Conservation (phyloP, 1,284 basidiomycete species). For the Moesziomyces globuligerus region DNA sequence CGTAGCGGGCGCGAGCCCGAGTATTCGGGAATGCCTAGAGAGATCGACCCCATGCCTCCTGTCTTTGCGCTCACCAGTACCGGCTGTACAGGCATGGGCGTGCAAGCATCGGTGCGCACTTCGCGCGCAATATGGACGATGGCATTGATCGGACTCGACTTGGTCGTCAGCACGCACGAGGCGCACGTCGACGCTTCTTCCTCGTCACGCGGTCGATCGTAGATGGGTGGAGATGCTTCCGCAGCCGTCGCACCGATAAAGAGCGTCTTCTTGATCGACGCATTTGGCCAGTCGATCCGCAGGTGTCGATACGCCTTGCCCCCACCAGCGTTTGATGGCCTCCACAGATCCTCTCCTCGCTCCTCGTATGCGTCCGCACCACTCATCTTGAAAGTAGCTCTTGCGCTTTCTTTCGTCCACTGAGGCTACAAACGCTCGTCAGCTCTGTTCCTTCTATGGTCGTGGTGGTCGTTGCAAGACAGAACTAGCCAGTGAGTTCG, state of each 20-base stretch:
- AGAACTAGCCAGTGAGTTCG: too few species aligned
- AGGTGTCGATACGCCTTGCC: slow-evolving; percentile 46
- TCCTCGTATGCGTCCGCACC: slow-evolving; percentile 16
- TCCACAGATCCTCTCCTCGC: slow-evolving; percentile 29
- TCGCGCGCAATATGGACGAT: slow-evolving; percentile 33
- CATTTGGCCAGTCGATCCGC: slow-evolving; percentile 54
- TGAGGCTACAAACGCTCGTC: too few species aligned
- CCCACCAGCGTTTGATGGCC: not conserved
- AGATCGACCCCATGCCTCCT: slow-evolving; percentile 23
- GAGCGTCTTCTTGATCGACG: slow-evolving; percentile 55
- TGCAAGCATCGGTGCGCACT: slow-evolving; percentile 5
- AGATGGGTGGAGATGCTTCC: slow-evolving; percentile 48
- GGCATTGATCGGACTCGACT: slow-evolving; percentile 46
- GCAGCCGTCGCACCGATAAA: slow-evolving; percentile 48
- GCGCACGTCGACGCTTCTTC: slow-evolving; percentile 28
- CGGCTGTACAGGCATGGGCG: slow-evolving; percentile 15
- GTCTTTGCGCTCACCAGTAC: slow-evolving; percentile 41
- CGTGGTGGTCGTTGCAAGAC: too few species aligned
- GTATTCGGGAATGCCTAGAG: slow-evolving; percentile 45
- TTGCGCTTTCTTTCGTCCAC: too few species aligned
- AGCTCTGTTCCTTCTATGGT: too few species aligned
- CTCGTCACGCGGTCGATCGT: slow-evolving; percentile 37
- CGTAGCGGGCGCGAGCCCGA: slow-evolving; percentile 44
- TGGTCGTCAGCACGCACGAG: slow-evolving; percentile 45
- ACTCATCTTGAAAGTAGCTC: too few species aligned